Base-by-base conservation (phyloP, 768 basidiomycete genomes). In the Podaxis sp. region DNA sequence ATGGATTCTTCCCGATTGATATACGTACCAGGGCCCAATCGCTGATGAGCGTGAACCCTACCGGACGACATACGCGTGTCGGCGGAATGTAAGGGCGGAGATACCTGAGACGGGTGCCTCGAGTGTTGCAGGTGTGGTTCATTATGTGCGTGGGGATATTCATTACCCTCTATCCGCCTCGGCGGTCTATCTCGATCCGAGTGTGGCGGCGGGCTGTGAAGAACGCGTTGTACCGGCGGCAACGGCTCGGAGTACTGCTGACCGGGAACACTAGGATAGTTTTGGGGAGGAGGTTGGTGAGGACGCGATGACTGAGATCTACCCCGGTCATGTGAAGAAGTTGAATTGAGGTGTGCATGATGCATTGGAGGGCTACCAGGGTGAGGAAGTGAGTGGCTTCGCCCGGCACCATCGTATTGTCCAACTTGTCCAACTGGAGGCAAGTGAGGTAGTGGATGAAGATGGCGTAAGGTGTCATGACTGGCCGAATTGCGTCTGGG, bases 11-110 rank as follows among this genome's bases (percentile, higher is more conserved):
- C 80, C 62, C 82, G 75, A 68, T 80, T 82, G 52, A 87, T 78
- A 67, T 81, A 84, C 26, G 84, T 78, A 2, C 80, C 87, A 44
- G 87, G 87, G 6, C 87, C 88, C 68, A 87, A 69, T 59, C 87
- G 86, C 72, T 89, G 88, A 73, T 90, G 88, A 64, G 79, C 79
- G 71, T 90, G 90, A 52, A 80, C 72, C 68, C 82, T 81, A 64
- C 74, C 65, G 59, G 76, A 70, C 64, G 75, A 73, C 33, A 80
- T 76, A 13, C 53, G 61, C 17, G 61, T 17, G 2, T 55, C 61
- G 24, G 52, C 40, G 19, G 51, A n/a, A 36, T 61, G 59, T n/a
- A 61, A 30, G 26, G 33, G 52, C 9, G 61, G 61, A 7, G 61
- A 62, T 39, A 85, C 82, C 59, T 77, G 79, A 40, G 61, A 63